A percentile compares a stretch with the other conserved stretches of the same genome.
These are phyloP conservation scores for Haplosporangium gracile DNA, from an alignment of 192 early-diverging fungal species.

Conservation along the genomic window DNA sequence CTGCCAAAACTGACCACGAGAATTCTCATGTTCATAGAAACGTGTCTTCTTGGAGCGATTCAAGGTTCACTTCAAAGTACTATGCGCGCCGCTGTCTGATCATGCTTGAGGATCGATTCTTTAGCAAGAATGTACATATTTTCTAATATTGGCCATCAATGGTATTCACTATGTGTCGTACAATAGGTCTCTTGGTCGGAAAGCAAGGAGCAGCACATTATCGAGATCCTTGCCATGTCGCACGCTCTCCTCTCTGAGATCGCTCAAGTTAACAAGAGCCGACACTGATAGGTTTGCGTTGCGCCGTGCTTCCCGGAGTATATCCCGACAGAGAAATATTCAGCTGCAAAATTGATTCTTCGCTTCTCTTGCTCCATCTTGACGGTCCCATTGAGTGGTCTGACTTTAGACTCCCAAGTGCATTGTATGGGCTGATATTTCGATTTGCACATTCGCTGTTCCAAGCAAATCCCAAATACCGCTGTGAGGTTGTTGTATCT, in stretches of 20 bases:
- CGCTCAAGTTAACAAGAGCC: neutral
- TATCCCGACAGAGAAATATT: too few relatives aligned
- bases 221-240: constrained; percentile 36
- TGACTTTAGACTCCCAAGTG: too few relatives aligned
- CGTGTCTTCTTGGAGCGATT: constrained; percentile 32
- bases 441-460: too few relatives aligned
- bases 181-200: constrained; percentile 30
- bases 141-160: too few relatives aligned
- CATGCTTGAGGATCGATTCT: neutral
- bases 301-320: too few relatives aligned
- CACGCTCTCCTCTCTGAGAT: constrained; percentile 28
- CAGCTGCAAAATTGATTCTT: too few relatives aligned
- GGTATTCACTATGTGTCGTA: neutral
- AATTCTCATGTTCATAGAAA: constrained; percentile 11
- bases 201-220: constrained; percentile 9
- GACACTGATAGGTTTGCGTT: too few relatives aligned
- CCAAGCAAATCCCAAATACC: too few relatives aligned
- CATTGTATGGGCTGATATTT: too few relatives aligned
- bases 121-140: neutral
- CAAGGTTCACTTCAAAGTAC: constrained; percentile 49
- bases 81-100: neutral
- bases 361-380: too few relatives aligned
- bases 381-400: too few relatives aligned
- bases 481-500: too few relatives aligned
- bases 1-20: neutral